Base-by-base conservation (phyloP, 345 rosid species). In the Rhizophora mangle region DNA sequence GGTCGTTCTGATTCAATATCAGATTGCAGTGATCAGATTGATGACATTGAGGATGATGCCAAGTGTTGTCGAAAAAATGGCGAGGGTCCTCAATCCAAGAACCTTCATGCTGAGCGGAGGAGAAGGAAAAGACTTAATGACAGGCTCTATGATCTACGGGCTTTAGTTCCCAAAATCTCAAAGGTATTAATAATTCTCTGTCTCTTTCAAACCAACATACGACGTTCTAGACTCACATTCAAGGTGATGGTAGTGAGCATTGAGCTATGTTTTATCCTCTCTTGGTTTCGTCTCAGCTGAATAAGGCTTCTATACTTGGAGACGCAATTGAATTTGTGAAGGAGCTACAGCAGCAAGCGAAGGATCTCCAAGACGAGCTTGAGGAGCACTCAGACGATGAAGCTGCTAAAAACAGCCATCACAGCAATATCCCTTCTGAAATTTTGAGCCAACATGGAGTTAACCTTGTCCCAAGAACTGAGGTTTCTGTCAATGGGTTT, bases 71-170 rank as follows among this genome's bases (percentile, higher is more conserved):
- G 83, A 62, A 82, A 82, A 70, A 74, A 62, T 3, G 91, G 89
- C 6, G 86, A 85, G 73, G 82, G 72, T 29, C 83, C 87, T 63
- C 87, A 80, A 71, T 84, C 96, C 0, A 95, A 92, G 75, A 95
- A 95, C 77, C 89, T 95, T 49, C 68, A 77, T 62, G 97, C 99
- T 65, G 99, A 95, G 83, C 83, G 97, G 82, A 84, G 76, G 73
- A 87, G 97, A 63, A 88, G 99, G 82, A 95, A 88, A 76, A 95
- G 88, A 82, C 89, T 95, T 67, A 95, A 95, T 32, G 97, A 90
- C 29, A 86, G 96, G 78, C 93, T 95, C 69, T 90, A 87, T 8
- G 78, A 85, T 61, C 96, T 92, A 22, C 79, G 99, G 2, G 80
- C 97, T 0, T 73, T 95, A 72, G 97, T 95, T 75, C 99, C 99